These are phyloP conservation scores for Penicillium sp. DNA, from an alignment of 2,329 filamentous ascomycete genomes.

Conservation along the genomic window DNA sequence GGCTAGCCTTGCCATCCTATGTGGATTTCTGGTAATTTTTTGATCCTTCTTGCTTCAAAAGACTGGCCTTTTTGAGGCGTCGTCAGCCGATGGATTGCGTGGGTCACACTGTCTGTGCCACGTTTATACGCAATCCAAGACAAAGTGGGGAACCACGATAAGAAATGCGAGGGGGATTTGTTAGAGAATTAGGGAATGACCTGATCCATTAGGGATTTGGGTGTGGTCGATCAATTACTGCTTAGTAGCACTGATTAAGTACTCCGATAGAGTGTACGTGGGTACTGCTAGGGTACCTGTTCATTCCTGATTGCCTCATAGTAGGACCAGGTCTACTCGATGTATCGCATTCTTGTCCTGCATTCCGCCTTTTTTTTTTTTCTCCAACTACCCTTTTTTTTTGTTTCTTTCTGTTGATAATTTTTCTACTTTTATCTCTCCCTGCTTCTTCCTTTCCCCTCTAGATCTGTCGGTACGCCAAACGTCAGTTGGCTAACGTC, in stretches of 20 bases:
- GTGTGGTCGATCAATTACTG: not conserved
- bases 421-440: not conserved
- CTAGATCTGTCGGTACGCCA: not conserved
- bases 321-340: not conserved
- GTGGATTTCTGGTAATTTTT: not conserved
- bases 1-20: not conserved
- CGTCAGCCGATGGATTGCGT: slow-evolving; percentile 1
- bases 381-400: not conserved
- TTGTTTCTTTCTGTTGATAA: not conserved
- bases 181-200: too few relatives aligned
- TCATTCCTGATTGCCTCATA: not conserved
- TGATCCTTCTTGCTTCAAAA: not conserved
- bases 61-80: not conserved
- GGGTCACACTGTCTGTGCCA: slow-evolving; percentile 6
- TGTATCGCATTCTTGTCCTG: slow-evolving; percentile 3
- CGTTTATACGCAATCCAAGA: not conserved
- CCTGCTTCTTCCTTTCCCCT: not conserved
- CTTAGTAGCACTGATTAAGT: too few relatives aligned
- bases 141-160: not conserved
- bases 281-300: not conserved
- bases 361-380: not conserved
- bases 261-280: not conserved
- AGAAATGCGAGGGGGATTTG: not conserved
- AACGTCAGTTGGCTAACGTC: not conserved
- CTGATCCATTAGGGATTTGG: not conserved